These are phyloP conservation scores for Arabidopsis hybrid DNA, from an alignment of 441 rosid genomes.

Conservation along the genomic window DNA sequence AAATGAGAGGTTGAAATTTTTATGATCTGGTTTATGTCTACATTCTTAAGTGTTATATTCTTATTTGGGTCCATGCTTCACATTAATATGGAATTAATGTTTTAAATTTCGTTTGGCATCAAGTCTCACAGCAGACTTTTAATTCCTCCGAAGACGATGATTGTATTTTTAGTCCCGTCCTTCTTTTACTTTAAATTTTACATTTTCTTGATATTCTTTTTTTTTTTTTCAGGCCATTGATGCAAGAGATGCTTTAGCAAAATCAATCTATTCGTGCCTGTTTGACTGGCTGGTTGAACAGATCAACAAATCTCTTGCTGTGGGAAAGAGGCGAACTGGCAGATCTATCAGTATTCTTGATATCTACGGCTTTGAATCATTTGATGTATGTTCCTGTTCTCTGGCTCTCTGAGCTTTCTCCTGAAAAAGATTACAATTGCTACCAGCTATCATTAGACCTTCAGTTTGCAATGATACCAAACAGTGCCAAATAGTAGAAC, in stretches of 20 bases:
- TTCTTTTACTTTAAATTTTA: constrained; percentile 16
- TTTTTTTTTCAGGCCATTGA: constrained; percentile 81
- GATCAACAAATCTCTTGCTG: constrained; percentile 96
- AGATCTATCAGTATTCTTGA: constrained; percentile 99
- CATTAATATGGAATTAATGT: constrained; percentile 5
- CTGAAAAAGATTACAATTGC: constrained; percentile 14
- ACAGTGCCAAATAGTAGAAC: constrained; percentile 8
- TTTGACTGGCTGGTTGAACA: constrained; percentile 99
- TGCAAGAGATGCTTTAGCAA: constrained; percentile 97
- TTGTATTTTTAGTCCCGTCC: constrained; percentile 1
- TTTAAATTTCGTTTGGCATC: constrained; percentile 18
- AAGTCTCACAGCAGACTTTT: constrained; percentile 15
- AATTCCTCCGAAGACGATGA: background rate
- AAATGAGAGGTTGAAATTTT: background rate
- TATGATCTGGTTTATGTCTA: constrained; percentile 1
- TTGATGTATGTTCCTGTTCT: constrained; percentile 66
- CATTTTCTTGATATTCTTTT: constrained; percentile 19
- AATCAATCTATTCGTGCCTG: constrained; percentile 89
- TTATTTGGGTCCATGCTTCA: constrained; percentile 12
- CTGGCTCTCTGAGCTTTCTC: constrained; percentile 29
- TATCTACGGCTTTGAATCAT: constrained; percentile 99
- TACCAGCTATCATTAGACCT: constrained; percentile 19
- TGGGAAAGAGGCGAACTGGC: constrained; percentile 94
- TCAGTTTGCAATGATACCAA: constrained; percentile 8
- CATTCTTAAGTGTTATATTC: constrained; percentile 9